Evolutionary conservation across 2,329 filamentous ascomycete species (phyloP).

Genomic region (Diplocarpon rosae): DNA sequence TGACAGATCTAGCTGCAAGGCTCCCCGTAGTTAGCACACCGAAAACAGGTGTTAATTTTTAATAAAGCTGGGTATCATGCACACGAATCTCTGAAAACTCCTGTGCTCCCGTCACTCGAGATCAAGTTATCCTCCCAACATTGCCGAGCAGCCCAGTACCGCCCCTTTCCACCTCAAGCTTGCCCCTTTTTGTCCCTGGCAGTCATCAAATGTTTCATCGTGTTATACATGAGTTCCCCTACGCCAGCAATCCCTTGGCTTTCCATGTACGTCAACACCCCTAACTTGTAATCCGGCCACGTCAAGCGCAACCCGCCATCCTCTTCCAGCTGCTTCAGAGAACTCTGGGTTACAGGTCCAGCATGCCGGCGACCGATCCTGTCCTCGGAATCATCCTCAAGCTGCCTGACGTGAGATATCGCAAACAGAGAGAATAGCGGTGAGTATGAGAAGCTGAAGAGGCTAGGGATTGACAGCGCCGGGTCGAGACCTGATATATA

Average conservation of each 20-base stretch:
- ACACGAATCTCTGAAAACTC: background rate
- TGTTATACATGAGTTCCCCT: conserved; percentile 64
- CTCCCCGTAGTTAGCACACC: too few species aligned
- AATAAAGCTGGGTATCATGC: conserved; percentile 3
- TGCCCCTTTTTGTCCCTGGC: conserved; percentile 1
- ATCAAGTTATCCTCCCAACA: too few species aligned
- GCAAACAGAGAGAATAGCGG: conserved; percentile 45
- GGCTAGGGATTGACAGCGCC: conserved; percentile 34
- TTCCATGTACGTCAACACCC: conserved; percentile 60
- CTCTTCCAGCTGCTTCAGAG: conserved; percentile 49
- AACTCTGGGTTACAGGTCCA: conserved; percentile 59
- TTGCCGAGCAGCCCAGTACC: background rate
- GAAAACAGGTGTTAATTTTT: background rate
- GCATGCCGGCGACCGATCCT: conserved; percentile 41
- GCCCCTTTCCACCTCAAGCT: background rate
- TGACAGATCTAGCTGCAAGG: background rate
- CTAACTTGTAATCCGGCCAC: conserved; percentile 66
- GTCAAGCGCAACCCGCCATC: conserved; percentile 54
- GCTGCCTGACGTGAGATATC: conserved; percentile 41
- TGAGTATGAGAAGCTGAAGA: conserved; percentile 50
- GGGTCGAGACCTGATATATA: conserved; percentile 41
- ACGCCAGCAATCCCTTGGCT: conserved; percentile 54
- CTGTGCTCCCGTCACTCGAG: background rate
- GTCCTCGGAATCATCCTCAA: conserved; percentile 43
- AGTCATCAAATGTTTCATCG: conserved; percentile 61